phyloP scores from a whole-genome alignment of 179 eudicot species.

The Kewa caespitosa region DNA sequence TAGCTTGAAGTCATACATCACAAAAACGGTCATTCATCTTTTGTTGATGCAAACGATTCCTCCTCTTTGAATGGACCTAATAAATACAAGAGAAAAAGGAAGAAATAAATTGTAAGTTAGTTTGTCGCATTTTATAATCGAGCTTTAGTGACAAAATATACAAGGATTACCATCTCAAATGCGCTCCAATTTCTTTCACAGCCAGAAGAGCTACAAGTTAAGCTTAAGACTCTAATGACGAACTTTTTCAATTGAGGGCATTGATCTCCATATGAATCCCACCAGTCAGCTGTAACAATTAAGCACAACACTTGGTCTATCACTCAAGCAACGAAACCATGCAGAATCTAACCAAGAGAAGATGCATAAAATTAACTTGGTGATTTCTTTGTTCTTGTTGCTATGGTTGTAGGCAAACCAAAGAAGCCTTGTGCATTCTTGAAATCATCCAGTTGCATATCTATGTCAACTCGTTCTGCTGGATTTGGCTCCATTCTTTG shows the following conservation, averaged over 20 bases:
- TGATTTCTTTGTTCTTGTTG: constrained; percentile 1
- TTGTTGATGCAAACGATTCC: constrained; percentile 10
- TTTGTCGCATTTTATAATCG: background rate
- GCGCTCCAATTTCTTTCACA: constrained; percentile 27
- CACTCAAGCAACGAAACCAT: background rate
- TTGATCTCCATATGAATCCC: constrained; percentile 25
- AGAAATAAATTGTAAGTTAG: too few relatives aligned
- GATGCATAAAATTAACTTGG: background rate
- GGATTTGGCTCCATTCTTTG: constrained; percentile 10
- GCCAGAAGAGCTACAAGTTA: constrained; percentile 23
- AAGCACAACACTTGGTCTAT: background rate
- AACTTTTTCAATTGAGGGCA: background rate
- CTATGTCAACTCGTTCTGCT: constrained; percentile 3
- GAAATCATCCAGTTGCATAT: constrained; percentile 5
- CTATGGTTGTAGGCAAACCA: background rate
- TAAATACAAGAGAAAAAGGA: background rate
- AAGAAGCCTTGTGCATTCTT: constrained; percentile 4
- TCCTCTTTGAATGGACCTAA: constrained; percentile 20
- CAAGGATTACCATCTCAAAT: constrained; percentile 10
- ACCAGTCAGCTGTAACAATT: too few relatives aligned
- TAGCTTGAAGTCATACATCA: constrained; percentile 15
- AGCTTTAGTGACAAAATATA: background rate
- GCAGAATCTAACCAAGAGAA: too few relatives aligned
- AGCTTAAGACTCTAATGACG: constrained; percentile 21
- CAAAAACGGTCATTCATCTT: constrained; percentile 17